Evolutionary conservation across 139 green algal species (phyloP), one percentile per base, ranked within the genome.

Genomic region (Parachlorella kessleri): DNA sequence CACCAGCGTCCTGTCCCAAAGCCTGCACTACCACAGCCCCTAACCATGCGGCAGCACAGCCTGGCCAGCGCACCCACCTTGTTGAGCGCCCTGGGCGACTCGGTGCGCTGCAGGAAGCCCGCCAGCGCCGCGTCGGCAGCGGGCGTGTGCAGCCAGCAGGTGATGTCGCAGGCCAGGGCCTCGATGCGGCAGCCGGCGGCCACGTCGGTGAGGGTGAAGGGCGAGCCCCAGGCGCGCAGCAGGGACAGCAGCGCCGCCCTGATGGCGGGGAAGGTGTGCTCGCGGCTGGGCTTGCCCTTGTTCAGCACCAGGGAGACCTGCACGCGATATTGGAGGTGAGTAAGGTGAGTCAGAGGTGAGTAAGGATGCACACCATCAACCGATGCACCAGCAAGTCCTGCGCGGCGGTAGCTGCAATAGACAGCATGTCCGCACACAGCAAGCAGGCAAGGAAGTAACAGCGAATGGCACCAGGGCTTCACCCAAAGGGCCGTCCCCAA

Each of bases 231-330:
- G 73, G 75, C 81, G 41, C 41, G 18, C 21, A 90, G 78, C 63
- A 81, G 33, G 33, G 63, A 38, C 7, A 65, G 14, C 37, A 90
- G 70, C 14, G 83, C 83, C 54, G 72, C 83, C 42, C 76, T 83
- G 55, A 90, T 89, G 65, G 73, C 54, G 0, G 85, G 83, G 59
- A 86, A 89, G 9, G 85, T 71, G 64, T 84, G 75, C 40, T 89
- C 85, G 7, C 83, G 37, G 66, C 74, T 79, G 30, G 83, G 83
- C 65, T 89, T 89, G 55, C 85, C 85, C 78, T 84, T 84, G 83
- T 89, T 89, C 14, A 89, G 35, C 4, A 76, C 81, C 75, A 89
- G 73, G 80, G 55, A 78, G 21, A 86, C 79, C 54, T 77, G 75
- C 24, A 53, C 10, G 24, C 8, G 4, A 9, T 36, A 35, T n/a